A percentile compares a stretch with the other conserved stretches of the same genome.
Evolutionary conservation across 345 rosid species (phyloP).

Genomic region (Draba incana): DNA sequence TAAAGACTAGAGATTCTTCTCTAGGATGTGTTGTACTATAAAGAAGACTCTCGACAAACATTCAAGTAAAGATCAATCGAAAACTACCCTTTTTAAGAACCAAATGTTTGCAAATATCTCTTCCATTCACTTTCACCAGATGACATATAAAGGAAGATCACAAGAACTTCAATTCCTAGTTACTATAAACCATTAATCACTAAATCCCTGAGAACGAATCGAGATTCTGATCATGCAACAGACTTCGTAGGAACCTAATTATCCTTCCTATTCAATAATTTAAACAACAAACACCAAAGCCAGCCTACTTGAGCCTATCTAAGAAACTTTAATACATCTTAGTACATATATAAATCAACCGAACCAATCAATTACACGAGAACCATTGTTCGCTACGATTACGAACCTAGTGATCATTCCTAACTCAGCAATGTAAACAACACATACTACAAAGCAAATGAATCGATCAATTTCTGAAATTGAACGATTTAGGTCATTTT

Average conservation of each 20-base stretch:
- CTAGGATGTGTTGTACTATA: neutral
- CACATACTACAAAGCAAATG: neutral
- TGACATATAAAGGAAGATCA: constrained; percentile 2
- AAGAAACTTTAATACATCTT: no score
- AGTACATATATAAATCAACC: no score
- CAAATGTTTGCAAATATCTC: neutral
- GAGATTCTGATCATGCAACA: neutral
- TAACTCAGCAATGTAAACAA: neutral
- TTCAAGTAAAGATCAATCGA: neutral
- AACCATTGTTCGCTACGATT: neutral
- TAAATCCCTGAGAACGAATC: neutral
- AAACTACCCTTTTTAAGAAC: neutral
- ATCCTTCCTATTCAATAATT: neutral
- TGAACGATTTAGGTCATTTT: neutral
- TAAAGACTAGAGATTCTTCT: neutral
- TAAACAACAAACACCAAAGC: neutral
- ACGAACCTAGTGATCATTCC: neutral
- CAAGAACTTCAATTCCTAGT: neutral
- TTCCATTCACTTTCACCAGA: neutral
- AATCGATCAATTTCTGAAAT: neutral
- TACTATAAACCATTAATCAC: neutral
- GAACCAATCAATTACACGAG: no score
- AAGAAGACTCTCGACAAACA: neutral
- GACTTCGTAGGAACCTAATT: neutral
- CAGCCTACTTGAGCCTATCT: neutral